Base-by-base conservation (phyloP, 2,329 filamentous ascomycete genomes). In the Rhynchosporium graminicola region DNA sequence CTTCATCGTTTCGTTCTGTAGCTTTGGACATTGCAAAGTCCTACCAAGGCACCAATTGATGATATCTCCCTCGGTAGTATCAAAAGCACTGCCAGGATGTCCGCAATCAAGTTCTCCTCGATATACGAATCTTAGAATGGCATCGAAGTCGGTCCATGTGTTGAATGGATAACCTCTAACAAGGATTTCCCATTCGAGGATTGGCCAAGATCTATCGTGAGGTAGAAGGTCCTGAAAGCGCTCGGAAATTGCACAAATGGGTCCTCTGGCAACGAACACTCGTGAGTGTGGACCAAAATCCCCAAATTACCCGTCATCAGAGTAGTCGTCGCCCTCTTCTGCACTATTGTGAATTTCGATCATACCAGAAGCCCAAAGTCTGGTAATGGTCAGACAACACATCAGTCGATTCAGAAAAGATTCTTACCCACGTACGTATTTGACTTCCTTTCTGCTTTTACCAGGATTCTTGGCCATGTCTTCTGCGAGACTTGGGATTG, bases 21-120 rank as follows among this genome's bases (percentile, higher is more conserved):
- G 12, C 12, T 59, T 51, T 3, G 47, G 46, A 26, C 46, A 50
- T 8, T 51, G 38, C 4, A 59, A 33, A n/a, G n/a, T 47, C 10
- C 31, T 8, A 28, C 46, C 57, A 15, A 59, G 38, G n/a, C 46
- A 51, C 57, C 57, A 59, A 9, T 51, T 51, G 48, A 51, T 20
- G 4, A 51, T 29, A 13, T 51, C 48, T 5, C 48, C 20, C 28
- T 51, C 48, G n/a, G 48, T 51, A 7, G 28, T 31, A 36, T 51
- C 36, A 15, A 51, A 51, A 29, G 33, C 33, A 31, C 48, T 51
- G 0, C 20, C 48, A 3, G 48, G 4, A n/a, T 31, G 29, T 51
- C 48, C 48, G 10, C 29, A 20, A 13, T 51, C n/a, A 2, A 51
- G 5, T 13, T 51, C 29, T 4, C 29, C 48, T 36, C 48, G 29